phyloP scores from a whole-genome alignment of 73 alveolate genomes.

The Tetrahymena malaccensis region DNA sequence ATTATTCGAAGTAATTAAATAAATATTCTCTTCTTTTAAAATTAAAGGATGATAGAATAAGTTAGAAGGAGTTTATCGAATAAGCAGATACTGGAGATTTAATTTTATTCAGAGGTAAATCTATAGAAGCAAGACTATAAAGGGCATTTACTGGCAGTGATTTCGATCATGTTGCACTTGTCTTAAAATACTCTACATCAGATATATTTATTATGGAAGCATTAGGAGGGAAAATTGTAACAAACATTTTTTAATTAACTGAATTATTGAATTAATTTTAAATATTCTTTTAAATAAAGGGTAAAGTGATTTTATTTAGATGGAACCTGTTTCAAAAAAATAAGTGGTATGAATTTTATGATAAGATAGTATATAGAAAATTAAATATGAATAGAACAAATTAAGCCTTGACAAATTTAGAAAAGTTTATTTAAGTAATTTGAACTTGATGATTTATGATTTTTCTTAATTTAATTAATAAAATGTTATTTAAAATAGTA shows the following conservation, averaged over 20 bases:
- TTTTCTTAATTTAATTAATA: not conserved
- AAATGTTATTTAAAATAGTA: not conserved
- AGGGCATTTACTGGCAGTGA: conserved; percentile 65
- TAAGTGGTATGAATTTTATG: conserved; percentile 49
- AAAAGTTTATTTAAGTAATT: conserved; percentile 45
- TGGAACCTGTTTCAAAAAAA: conserved; percentile 49
- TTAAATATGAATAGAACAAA: conserved; percentile 45
- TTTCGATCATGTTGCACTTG: conserved; percentile 80
- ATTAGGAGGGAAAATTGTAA: conserved; percentile 53
- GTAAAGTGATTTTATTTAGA: conserved; percentile 6
- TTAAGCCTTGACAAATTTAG: conserved; percentile 10
- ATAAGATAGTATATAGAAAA: conserved; percentile 43
- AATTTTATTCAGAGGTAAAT: conserved; percentile 60
- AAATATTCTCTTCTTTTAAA: not conserved
- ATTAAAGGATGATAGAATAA: conserved; percentile 11
- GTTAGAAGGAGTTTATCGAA: conserved; percentile 26
- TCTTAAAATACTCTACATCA: conserved; percentile 50
- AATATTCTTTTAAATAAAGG: not conserved
- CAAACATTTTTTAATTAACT: not conserved
- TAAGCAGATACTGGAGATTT: conserved; percentile 70
- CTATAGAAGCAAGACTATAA: conserved; percentile 44
- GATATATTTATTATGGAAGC: conserved; percentile 59
- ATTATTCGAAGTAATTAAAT: not conserved
- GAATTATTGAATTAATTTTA: no score
- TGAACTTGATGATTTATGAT: not conserved